Base-by-base conservation (phyloP, 148 eudicot genomes). In the Chenopodium album region DNA sequence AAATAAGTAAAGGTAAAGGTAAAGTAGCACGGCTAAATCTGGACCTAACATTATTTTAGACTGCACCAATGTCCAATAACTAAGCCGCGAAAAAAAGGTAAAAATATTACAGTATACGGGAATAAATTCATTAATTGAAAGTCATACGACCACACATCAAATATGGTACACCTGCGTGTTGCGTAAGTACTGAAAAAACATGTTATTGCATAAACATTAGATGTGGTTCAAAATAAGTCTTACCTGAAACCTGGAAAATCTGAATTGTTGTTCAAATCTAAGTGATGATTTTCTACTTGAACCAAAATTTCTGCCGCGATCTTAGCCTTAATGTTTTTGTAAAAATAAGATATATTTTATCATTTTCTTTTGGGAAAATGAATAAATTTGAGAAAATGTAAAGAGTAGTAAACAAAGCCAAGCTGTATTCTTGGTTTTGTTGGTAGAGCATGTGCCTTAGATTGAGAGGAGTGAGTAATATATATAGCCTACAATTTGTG, bases 361-460 rank as follows among this genome's bases (percentile, higher is more conserved):
- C 37, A 4, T 34, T 48, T 48, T 48, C 13, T 48, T 9, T 10
- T 9, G 11, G 13, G 14, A 13, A 50, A 50, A 50, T 50, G 54
- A 50, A 50, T 59, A 59, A 5, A 11, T 64, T 20, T 9, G 48
- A 46, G 23, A 65, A 65, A 47, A 68, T 56, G 5, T 14, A 19
- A 67, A 11, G 74, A 50, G 54, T 41, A 78, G 80, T 78, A 62
- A 37, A 37, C 11, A 7, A 46, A 44, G 11, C n/a, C 29, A 44
- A 46, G 71, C 46, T 78, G 60, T 13, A 11, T 5, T 56, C 62
- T 56, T 56, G 63, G 54, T 19, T 78, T 78, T 66, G 20, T 65
- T 47, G 9, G 62, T 29, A 37, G 65, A 72, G 50, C 65, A 75
- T 71, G 79, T 81, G 79, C 14, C 37, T 34, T 81, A 4, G 28